phyloP scores from a whole-genome alignment of 306 rosid genomes.

The Begonia peltatifolia region DNA sequence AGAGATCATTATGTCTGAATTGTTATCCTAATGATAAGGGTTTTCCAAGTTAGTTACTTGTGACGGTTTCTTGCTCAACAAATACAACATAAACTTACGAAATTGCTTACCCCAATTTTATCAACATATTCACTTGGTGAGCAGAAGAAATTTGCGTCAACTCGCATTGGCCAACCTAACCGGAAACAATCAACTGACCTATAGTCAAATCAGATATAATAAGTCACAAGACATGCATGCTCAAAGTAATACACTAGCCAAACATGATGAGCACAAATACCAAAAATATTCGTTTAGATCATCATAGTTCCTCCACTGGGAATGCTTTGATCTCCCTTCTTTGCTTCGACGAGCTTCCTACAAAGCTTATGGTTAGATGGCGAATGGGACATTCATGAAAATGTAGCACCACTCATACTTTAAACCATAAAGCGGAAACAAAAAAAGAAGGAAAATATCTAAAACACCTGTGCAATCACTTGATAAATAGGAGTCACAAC shows the following conservation, averaged over 20 bases:
- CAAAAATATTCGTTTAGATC: conserved; percentile 94
- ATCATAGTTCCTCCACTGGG: conserved; percentile 99
- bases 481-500: conserved; percentile 89
- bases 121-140: conserved; percentile 26
- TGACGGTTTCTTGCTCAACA: too few relatives aligned
- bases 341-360: conserved; percentile 79
- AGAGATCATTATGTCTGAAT: too few relatives aligned
- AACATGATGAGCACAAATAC: conserved; percentile 22
- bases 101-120: conserved; percentile 42
- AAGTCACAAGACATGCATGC: conserved; percentile 6
- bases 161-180: conserved; percentile 99
- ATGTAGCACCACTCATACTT: conserved; percentile 8
- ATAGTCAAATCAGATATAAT: conserved; percentile 15
- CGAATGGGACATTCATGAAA: conserved; percentile 2
- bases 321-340: conserved; percentile 87
- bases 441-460: conserved; percentile 5
- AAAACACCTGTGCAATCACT: conserved; percentile 77
- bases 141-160: conserved; percentile 87
- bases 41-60: too few relatives aligned
- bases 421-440: too few relatives aligned
- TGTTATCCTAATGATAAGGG: too few relatives aligned
- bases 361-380: conserved; percentile 7
- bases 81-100: background rate
- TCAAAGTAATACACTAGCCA: background rate
- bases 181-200: conserved; percentile 97